Base-by-base conservation (phyloP, 805 yeast genomes). In the Kodamaea kaohsiungensis region DNA sequence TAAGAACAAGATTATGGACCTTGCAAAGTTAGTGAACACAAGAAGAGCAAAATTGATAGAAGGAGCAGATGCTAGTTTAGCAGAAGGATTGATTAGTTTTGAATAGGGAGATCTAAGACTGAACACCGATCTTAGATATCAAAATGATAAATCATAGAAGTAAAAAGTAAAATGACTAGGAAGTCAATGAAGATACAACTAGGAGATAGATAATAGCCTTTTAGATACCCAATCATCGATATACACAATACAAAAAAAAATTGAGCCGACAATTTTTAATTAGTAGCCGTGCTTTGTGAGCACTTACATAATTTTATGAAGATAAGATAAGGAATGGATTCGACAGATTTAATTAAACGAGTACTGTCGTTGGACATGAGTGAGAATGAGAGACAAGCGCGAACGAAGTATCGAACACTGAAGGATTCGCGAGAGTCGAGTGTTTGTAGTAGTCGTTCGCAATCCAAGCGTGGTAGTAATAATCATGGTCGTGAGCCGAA, bases 31-130 rank as follows among this genome's bases (percentile, higher is more conserved):
- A 56, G 77, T 81, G 27, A 59, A 60, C 42, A 69, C 70, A 42
- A 67, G 85, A 42, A 72, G 78, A 50, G 62, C 62, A 52, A 62
- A 73, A 33, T 65, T 82, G 52, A 65, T 82, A 13, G 77, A 78
- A 18, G 73, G 75, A 56, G 82, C 83, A 2, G 67, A 69, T 15
- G 65, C 66, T 40, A 81, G 80, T 5, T 60, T 82, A 22, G 63
- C 63, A 10, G 76, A 75, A 48, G 72, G 73, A 1, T 56, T 63
- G 10, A 57, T 58, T n/a, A 35, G 45, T 16, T 56, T 56, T 73
- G 47, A 57, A 56, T 53, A 22, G 37, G 35, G n/a, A n/a, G n/a
- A n/a, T n/a, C n/a, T n/a, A n/a, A n/a, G n/a, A n/a, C n/a, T n/a
- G n/a, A n/a, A n/a, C n/a, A n/a, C n/a, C n/a, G 25, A 22, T 22